phyloP scores from a whole-genome alignment of 1,284 basidiomycete genomes.

The Pseudozyma pruni region DNA sequence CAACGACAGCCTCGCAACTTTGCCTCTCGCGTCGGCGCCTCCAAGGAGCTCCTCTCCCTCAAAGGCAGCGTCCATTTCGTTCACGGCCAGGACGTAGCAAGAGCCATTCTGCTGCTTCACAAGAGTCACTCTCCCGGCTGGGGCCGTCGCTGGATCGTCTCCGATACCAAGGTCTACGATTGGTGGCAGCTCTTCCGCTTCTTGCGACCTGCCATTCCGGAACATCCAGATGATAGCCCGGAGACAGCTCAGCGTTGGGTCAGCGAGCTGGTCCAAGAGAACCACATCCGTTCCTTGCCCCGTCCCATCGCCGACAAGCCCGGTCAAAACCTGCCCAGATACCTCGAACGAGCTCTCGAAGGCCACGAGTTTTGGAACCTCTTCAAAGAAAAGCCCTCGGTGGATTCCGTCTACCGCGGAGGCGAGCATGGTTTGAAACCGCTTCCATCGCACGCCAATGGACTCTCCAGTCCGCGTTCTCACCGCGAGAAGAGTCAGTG shows the following conservation, averaged over 20 bases:
- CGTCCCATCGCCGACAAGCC: constrained; percentile 36
- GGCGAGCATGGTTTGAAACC: constrained; percentile 24
- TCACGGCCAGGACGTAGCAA: constrained; percentile 56
- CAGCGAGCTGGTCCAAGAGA: constrained; percentile 31
- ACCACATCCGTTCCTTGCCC: constrained; percentile 28
- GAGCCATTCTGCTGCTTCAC: constrained; percentile 50
- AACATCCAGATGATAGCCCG: constrained; percentile 35
- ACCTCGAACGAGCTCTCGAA: constrained; percentile 46
- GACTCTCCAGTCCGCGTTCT: neutral
- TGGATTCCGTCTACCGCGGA: constrained; percentile 25
- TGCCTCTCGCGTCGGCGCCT: constrained; percentile 41
- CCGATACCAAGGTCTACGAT: constrained; percentile 49
- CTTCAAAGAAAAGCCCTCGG: constrained; percentile 25
- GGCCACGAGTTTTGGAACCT: constrained; percentile 51
- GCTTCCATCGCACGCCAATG: neutral
- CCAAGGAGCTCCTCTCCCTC: constrained; percentile 41
- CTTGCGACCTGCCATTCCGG: constrained; percentile 33
- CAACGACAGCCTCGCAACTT: constrained; percentile 50
- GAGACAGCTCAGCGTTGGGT: constrained; percentile 38
- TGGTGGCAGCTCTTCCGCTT: constrained; percentile 55
- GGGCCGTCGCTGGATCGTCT: constrained; percentile 57
- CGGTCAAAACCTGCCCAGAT: constrained; percentile 32
- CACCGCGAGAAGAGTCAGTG: constrained; percentile 1
- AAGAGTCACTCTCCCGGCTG: constrained; percentile 25
- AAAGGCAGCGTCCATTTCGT: constrained; percentile 58